These are phyloP conservation scores for Solanum hybrid DNA, from an alignment of 305 asterid species.

Conservation along the genomic window DNA sequence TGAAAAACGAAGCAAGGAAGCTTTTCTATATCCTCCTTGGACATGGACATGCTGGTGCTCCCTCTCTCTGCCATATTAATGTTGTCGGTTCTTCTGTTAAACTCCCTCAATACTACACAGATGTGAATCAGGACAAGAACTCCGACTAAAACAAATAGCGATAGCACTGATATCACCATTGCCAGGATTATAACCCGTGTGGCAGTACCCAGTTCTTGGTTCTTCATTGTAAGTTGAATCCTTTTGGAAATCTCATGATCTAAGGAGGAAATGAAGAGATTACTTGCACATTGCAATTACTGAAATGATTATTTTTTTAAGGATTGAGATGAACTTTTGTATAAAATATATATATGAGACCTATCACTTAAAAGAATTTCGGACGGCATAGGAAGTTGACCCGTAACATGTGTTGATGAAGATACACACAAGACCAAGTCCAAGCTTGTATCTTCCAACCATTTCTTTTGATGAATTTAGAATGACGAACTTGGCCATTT, in stretches of 20 bases:
- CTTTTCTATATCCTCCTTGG: conserved; percentile 57
- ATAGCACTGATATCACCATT: conserved; percentile 1
- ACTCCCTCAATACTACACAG: conserved; percentile 40
- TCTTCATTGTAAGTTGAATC: conserved; percentile 14
- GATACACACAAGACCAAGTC: background rate
- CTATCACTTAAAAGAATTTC: background rate
- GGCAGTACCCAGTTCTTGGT: background rate
- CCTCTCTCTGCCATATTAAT: conserved; percentile 31
- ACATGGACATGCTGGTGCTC: conserved; percentile 64
- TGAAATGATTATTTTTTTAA: background rate
- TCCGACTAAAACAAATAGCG: conserved; percentile 42
- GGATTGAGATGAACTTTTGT: background rate
- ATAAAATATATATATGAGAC: background rate
- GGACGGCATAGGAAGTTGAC: background rate
- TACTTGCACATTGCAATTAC: background rate
- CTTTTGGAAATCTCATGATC: conserved; percentile 23
- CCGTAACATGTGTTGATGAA: background rate
- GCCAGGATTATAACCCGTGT: conserved; percentile 6
- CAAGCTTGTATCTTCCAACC: background rate
- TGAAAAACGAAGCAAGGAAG: conserved; percentile 49
- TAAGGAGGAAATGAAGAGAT: background rate
- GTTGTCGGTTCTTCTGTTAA: conserved; percentile 9
- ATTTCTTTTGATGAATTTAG: background rate
- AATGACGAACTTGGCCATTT: background rate
- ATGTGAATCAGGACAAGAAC: conserved; percentile 38